phyloP scores from a whole-genome alignment of 768 basidiomycete species.

The Mycena maculata region DNA sequence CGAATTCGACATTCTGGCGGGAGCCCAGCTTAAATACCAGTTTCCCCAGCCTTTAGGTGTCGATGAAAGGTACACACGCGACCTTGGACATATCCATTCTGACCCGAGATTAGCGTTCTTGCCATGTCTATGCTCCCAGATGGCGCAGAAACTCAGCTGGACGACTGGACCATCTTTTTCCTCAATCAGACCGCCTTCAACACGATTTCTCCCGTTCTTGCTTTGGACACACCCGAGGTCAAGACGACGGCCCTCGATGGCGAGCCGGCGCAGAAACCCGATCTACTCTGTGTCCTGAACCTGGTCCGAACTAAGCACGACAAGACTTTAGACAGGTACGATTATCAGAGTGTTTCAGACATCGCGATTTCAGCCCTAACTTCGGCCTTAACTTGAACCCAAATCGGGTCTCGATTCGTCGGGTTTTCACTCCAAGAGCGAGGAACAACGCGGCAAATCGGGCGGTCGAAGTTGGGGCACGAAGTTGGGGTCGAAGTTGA shows the following conservation, averaged over 20 bases:
- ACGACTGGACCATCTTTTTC: conserved; percentile 99
- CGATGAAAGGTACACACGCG: conserved; percentile 84
- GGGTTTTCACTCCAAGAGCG: too few relatives aligned
- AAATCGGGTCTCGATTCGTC: too few relatives aligned
- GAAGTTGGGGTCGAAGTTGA: too few relatives aligned
- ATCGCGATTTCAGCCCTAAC: too few relatives aligned
- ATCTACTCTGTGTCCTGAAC: conserved; percentile 80
- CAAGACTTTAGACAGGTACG: conserved; percentile 70
- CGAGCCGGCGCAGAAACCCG: conserved; percentile 47
- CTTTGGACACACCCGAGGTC: conserved; percentile 65
- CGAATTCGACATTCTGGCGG: conserved; percentile 98
- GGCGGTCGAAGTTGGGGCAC: too few relatives aligned
- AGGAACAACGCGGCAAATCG: too few relatives aligned
- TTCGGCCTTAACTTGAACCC: too few relatives aligned
- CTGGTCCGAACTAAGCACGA: conserved; percentile 85
- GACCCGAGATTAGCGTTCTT: conserved; percentile 68
- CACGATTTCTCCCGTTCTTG: conserved; percentile 84
- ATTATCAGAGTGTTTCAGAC: too few relatives aligned
- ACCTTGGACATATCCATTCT: conserved; percentile 39
- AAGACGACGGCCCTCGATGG: conserved; percentile 32
- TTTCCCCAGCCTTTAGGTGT: conserved; percentile 95
- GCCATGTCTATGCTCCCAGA: conserved; percentile 99
- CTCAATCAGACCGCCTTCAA: conserved; percentile 94
- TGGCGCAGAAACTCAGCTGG: conserved; percentile 92
- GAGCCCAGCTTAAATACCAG: conserved; percentile 93